phyloP scores from a whole-genome alignment of 106 monocot genomes.

The Dioscorea zingiberensis region DNA sequence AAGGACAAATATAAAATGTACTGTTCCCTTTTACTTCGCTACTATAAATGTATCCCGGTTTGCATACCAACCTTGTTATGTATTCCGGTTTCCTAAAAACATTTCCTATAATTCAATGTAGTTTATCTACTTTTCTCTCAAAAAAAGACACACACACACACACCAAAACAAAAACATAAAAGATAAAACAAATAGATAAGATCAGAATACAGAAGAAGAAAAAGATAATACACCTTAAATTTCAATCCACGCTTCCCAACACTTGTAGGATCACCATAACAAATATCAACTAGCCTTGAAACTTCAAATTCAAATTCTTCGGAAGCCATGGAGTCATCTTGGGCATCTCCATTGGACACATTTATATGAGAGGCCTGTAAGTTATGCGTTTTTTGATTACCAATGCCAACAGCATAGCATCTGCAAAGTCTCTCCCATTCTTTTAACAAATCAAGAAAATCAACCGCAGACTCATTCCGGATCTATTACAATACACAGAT shows the following conservation, averaged over 20 bases:
- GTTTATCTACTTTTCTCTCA: too few species aligned
- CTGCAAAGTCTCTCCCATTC: conserved; percentile 77
- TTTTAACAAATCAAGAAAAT: conserved; percentile 69
- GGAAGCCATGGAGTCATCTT: conserved; percentile 13
- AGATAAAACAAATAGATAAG: too few species aligned
- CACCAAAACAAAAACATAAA: too few species aligned
- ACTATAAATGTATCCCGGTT: too few species aligned
- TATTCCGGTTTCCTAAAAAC: too few species aligned
- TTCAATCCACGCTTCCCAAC: conserved; percentile 60
- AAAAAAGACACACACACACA: too few species aligned
- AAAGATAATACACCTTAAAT: conserved; percentile 53
- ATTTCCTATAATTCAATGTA: too few species aligned
- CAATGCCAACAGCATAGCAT: conserved; percentile 18
- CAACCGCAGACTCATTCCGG: conserved; percentile 62
- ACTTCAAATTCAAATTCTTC: conserved; percentile 90
- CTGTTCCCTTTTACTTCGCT: too few species aligned
- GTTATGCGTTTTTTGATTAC: conserved; percentile 3
- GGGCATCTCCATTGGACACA: conserved; percentile 5
- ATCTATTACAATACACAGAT: conserved; percentile 34
- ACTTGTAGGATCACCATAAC: conserved; percentile 76
- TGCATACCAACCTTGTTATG: too few species aligned
- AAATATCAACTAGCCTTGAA: conserved; percentile 58
- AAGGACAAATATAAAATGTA: too few species aligned
- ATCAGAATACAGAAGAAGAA: not conserved
- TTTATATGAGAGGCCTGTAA: conserved; percentile 8